phyloP scores from a whole-genome alignment of 768 basidiomycete species.

The Tephrocybe sp. region DNA sequence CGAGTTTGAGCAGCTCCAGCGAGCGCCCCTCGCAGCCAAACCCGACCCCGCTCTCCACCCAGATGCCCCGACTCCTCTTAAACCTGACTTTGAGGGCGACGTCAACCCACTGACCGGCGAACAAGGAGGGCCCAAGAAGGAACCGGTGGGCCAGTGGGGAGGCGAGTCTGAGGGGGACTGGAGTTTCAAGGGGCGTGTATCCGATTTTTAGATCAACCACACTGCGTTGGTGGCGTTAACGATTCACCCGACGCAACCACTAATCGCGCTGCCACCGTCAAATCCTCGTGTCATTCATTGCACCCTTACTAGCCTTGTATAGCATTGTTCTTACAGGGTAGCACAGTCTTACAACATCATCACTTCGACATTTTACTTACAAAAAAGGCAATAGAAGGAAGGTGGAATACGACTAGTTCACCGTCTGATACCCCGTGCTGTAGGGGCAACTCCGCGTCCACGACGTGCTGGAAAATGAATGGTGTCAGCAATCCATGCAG shows the following conservation, averaged over 20 bases:
- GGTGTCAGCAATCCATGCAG: slow-evolving; percentile 1
- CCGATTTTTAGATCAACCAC: slow-evolving; percentile 65
- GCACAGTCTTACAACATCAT: slow-evolving; percentile 14
- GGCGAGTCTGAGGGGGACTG: slow-evolving; percentile 68
- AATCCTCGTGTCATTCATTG: neutral
- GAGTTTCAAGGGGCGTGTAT: slow-evolving; percentile 89
- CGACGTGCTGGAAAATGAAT: slow-evolving; percentile 64
- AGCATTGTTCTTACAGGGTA: slow-evolving; percentile 6
- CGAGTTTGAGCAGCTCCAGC: slow-evolving; percentile 84
- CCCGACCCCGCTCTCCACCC: slow-evolving; percentile 60
- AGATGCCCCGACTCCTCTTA: slow-evolving; percentile 59
- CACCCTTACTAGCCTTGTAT: neutral
- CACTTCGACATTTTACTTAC: neutral
- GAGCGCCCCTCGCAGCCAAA: slow-evolving; percentile 39
- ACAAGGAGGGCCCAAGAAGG: slow-evolving; percentile 81
- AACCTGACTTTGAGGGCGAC: slow-evolving; percentile 78
- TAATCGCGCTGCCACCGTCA: neutral
- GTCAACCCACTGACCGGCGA: slow-evolving; percentile 84
- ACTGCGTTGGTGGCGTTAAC: neutral
- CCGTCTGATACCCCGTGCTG: slow-evolving; percentile 80
- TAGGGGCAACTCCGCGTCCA: slow-evolving; percentile 75
- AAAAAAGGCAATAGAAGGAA: neutral
- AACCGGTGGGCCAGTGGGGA: slow-evolving; percentile 69
- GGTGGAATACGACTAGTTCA: slow-evolving; percentile 34
- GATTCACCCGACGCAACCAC: neutral